phyloP scores from a whole-genome alignment of 2,329 filamentous ascomycete species.

The Pseudohalonectria lignicola region DNA sequence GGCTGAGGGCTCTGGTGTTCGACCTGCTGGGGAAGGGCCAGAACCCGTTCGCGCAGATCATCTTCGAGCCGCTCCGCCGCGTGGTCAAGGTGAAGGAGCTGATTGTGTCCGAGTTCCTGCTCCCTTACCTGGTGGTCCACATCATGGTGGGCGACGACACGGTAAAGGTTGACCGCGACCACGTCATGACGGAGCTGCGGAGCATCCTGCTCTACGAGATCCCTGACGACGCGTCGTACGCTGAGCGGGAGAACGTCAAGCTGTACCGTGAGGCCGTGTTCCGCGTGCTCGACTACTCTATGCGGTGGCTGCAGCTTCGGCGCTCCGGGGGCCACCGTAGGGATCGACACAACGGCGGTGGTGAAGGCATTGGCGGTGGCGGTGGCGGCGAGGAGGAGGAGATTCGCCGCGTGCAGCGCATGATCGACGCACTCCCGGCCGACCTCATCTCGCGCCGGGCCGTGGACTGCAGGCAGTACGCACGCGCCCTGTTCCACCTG shows the following conservation, averaged over 20 bases:
- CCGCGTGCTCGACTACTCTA: conserved; percentile 80
- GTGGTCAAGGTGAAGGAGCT: conserved; percentile 80
- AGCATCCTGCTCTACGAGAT: conserved; percentile 57
- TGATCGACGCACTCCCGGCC: conserved; percentile 55
- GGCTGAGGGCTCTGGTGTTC: conserved; percentile 71
- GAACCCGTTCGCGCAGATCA: conserved; percentile 58
- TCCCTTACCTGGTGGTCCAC: conserved; percentile 81
- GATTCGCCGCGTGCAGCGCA: conserved; percentile 34
- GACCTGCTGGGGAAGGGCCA: conserved; percentile 74
- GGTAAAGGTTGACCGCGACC: conserved; percentile 42
- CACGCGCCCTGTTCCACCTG: conserved; percentile 85
- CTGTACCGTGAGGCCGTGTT: conserved; percentile 90
- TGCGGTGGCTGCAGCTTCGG: conserved; percentile 77
- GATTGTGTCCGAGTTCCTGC: conserved; percentile 74
- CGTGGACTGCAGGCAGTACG: conserved; percentile 88
- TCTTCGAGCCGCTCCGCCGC: conserved; percentile 73
- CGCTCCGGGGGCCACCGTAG: no score
- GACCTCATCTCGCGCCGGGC: conserved; percentile 71
- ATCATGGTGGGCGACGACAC: conserved; percentile 58
- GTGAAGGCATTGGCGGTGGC: no score
- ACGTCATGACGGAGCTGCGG: conserved; percentile 64
- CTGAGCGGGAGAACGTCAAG: conserved; percentile 65
- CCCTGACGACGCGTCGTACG: conserved; percentile 37
- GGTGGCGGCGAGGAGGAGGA: no score
- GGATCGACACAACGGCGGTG: conserved; percentile 7